phyloP scores from a whole-genome alignment of 805 yeast genomes.

The Vanderwaltozyma polyspora region DNA sequence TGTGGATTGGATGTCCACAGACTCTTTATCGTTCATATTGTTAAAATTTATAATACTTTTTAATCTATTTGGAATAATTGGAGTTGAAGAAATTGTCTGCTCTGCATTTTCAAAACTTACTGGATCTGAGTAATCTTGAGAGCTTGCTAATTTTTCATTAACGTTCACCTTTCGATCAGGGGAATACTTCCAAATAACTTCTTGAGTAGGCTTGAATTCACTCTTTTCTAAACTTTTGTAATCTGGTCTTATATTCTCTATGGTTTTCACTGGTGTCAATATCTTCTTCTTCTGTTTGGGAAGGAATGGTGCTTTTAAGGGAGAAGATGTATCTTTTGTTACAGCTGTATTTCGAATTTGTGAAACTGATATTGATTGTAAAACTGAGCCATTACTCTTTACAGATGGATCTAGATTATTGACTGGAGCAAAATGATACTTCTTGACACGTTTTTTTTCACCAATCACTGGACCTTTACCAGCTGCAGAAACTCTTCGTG shows the following conservation, averaged over 20 bases:
- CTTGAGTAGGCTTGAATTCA: constrained; percentile 14
- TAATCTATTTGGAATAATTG: constrained; percentile 18
- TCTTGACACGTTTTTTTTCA: constrained; percentile 9
- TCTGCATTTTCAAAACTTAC: constrained; percentile 1
- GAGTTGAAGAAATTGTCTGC: constrained; percentile 24
- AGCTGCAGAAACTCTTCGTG: too few relatives aligned
- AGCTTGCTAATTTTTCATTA: constrained; percentile 9
- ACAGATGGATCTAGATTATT: constrained; percentile 10
- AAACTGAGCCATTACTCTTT: constrained; percentile 7
- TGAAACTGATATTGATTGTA: constrained; percentile 23
- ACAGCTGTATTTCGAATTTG: constrained; percentile 19
- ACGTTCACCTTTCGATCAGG: constrained; percentile 11
- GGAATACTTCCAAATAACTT: constrained; percentile 25
- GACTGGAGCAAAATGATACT: constrained; percentile 22
- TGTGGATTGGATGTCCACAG: too few relatives aligned
- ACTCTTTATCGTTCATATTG: constrained; percentile 12
- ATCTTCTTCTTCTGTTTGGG: not conserved
- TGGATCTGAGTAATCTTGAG: constrained; percentile 12
- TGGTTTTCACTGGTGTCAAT: constrained; percentile 1
- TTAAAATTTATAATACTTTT: constrained; percentile 18
- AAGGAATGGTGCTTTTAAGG: constrained; percentile 1
- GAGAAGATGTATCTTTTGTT: not conserved
- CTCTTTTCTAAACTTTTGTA: not conserved
- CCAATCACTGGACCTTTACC: constrained; percentile 3
- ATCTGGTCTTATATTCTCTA: too few relatives aligned